Percentiles rank a stretch among this genome's conserved stretches.
These are phyloP conservation scores for Durotheca rogersii DNA, from an alignment of 495 filamentous ascomycete genomes.

Conservation along the genomic window DNA sequence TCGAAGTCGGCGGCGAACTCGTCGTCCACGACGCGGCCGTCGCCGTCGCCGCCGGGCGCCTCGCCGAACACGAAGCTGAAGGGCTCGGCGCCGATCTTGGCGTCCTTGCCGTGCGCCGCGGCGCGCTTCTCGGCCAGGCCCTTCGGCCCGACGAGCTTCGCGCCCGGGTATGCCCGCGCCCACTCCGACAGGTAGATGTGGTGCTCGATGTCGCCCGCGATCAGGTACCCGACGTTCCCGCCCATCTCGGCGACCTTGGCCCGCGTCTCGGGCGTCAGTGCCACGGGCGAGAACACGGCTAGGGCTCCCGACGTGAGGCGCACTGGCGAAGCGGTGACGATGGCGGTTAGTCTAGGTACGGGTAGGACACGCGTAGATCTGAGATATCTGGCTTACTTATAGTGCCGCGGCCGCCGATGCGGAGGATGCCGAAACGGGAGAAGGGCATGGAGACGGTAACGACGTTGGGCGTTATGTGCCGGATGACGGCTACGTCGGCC, in stretches of 20 bases:
- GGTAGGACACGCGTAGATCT: too few species aligned
- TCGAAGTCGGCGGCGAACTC: conserved; percentile 90
- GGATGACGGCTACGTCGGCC: conserved; percentile 80
- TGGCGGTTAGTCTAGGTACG: too few species aligned
- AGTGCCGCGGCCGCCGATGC: conserved; percentile 84
- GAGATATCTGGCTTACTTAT: conserved; percentile 59
- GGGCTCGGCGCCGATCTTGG: conserved; percentile 64
- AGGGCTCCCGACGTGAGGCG: conserved; percentile 72
- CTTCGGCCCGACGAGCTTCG: conserved; percentile 79
- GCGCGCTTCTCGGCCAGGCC: conserved; percentile 84
- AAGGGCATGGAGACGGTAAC: conserved; percentile 85
- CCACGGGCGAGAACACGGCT: conserved; percentile 89
- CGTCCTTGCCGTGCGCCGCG: conserved; percentile 45
- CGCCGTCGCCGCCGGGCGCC: conserved; percentile 17
- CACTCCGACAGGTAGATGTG: conserved; percentile 87
- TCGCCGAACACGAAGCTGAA: conserved; percentile 65
- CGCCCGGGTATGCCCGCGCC: conserved; percentile 73
- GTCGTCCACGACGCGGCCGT: conserved; percentile 54
- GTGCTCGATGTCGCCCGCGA: conserved; percentile 86
- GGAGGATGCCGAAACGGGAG: conserved; percentile 72
- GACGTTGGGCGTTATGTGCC: conserved; percentile 74
- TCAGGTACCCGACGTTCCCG: conserved; percentile 74
- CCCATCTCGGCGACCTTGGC: conserved; percentile 66
- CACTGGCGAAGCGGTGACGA: conserved; percentile 50
- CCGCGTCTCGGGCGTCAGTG: conserved; percentile 74